Evolutionary conservation across 441 rosid species (phyloP), one percentile per base, ranked within the genome.

Genomic region (Erodium trifolium): DNA sequence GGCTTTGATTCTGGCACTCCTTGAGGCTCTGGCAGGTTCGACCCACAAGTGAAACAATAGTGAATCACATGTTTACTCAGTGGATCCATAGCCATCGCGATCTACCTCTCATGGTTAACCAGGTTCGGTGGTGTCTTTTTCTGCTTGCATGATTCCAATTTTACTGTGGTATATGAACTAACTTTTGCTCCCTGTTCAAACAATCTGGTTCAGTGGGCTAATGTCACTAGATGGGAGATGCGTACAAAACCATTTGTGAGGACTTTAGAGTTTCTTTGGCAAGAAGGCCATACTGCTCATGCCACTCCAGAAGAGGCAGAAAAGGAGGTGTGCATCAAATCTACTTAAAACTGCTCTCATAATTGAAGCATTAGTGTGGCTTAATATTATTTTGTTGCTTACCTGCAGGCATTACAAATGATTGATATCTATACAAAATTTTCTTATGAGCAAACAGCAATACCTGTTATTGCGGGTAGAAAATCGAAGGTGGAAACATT

Each of bases 1-100:
- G 86, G 82, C 76, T 87, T 87, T 89, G 90, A 88, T 84, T 85
- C 82, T 81, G 82, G 78, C 73, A 70, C 78, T 86, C 78, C 78
- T 65, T 88, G 96, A 90, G 97, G 94, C 82, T 86, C 81, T 91
- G 90, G 84, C 98, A 93, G 96, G 96, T 93, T 80, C 78, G 98
- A 73, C 93, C 98, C 65, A 91, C 96, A 17, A 91, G 97, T 77
- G 96, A 91, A 83, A 93, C 96, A 41, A 93, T 91, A 12, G 97
- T 91, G 72, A 91, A 89, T 88, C 95, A 88, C 78, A 88, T 89
- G 97, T 89, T 93, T 80, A 87, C 98, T 0, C 97, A 91, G 76
- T 91, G 98, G 97, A 89, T 89, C 78, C 96, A 91, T 66, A 91
- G 96, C 75, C 76, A 93, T 67, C 92, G 95, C 17, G 97, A 91